A percentile compares a stretch with the other conserved stretches of the same genome.
Conservation (phyloP, 805 yeast genomes). For the Pichia insulana region DNA sequence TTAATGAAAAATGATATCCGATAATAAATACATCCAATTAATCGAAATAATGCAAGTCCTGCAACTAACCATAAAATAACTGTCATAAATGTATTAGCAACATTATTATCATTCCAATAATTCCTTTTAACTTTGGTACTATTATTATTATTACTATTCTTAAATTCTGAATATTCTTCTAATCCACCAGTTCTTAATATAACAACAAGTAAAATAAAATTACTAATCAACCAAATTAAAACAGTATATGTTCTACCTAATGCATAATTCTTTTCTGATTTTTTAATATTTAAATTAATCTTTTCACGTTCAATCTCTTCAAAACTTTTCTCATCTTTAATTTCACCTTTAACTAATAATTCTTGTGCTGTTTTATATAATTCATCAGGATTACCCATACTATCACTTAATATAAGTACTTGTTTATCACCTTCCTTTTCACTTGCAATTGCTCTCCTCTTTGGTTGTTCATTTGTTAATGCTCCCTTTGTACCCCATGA, state of each 20-base stretch:
- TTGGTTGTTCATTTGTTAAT: conserved; percentile 47
- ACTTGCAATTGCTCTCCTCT: conserved; percentile 42
- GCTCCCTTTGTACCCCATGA: conserved; percentile 97
- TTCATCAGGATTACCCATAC: conserved; percentile 25
- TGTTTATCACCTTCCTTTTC: conserved; percentile 11
- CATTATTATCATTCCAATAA: conserved; percentile 13
- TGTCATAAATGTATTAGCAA: conserved; percentile 52
- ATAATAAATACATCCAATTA: conserved; percentile 61
- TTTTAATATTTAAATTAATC: conserved; percentile 10
- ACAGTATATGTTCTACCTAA: conserved; percentile 83
- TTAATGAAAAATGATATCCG: conserved; percentile 17
- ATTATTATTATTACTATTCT: conserved; percentile 20
- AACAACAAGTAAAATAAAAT: conserved; percentile 67
- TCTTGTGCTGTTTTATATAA: conserved; percentile 20
- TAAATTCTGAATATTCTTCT: conserved; percentile 28
- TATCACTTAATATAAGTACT: conserved; percentile 22
- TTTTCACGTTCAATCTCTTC: conserved; percentile 35
- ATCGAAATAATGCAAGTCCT: conserved; percentile 69
- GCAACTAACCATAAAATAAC: conserved; percentile 91
- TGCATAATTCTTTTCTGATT: conserved; percentile 65
- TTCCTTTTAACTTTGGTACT: conserved; percentile 25
- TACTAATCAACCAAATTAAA: conserved; percentile 76
- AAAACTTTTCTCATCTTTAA: conserved; percentile 33
- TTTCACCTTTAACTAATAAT: conserved; percentile 32
- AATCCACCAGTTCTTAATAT: conserved; percentile 82